phyloP scores from a whole-genome alignment of 805 yeast species.

The Yarrowia hollandica region DNA sequence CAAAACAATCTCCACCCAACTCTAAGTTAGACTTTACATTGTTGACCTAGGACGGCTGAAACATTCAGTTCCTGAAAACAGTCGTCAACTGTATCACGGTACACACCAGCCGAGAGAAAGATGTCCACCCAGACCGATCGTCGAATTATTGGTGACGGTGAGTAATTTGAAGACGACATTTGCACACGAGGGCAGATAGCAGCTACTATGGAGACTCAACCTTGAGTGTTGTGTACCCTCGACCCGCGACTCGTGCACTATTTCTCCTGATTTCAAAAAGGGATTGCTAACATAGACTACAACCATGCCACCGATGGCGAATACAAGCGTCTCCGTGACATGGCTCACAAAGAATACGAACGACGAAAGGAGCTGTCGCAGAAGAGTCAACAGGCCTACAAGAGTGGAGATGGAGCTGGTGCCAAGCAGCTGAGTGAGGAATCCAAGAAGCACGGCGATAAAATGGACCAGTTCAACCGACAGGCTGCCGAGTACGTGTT shows the following conservation, averaged over 20 bases:
- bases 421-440: conserved; percentile 74
- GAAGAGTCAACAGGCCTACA: conserved; percentile 75
- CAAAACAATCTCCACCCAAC: conserved; percentile 14
- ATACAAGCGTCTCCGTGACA: conserved; percentile 61
- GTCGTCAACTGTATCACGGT: background rate
- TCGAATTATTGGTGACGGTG: conserved; percentile 27
- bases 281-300: conserved; percentile 38
- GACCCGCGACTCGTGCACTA: background rate
- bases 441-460: conserved; percentile 57
- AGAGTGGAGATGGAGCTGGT: conserved; percentile 65
- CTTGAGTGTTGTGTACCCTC: background rate
- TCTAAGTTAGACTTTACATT: conserved; percentile 9
- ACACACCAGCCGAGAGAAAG: background rate
- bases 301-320: conserved; percentile 45
- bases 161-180: background rate
- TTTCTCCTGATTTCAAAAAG: too few species aligned
- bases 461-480: conserved; percentile 69
- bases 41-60: conserved; percentile 22
- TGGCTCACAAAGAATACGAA: conserved; percentile 67
- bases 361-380: conserved; percentile 56
- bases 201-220: too few species aligned
- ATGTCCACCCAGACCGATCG: conserved; percentile 23
- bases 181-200: too few species aligned
- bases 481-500: conserved; percentile 87
- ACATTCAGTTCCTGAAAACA: conserved; percentile 20